phyloP scores from a whole-genome alignment of 1,139 yeast genomes.

The Sugiyamaella castrensis region DNA sequence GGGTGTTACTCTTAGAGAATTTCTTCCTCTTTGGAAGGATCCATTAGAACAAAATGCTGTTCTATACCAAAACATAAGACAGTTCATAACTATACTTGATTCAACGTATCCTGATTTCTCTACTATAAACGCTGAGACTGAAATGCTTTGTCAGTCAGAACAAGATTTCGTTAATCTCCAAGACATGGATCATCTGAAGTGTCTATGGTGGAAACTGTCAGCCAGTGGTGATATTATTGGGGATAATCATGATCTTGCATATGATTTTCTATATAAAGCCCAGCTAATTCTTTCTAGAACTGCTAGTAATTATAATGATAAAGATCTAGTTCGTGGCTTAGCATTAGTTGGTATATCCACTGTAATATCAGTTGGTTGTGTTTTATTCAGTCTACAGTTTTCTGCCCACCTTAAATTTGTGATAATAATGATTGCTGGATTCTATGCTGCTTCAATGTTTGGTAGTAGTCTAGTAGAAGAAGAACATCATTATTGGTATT shows the following conservation, averaged over 20 bases:
- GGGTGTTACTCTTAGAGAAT: conserved; percentile 63
- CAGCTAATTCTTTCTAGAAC: conserved; percentile 60
- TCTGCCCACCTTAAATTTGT: conserved; percentile 25
- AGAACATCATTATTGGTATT: conserved; percentile 97
- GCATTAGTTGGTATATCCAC: conserved; percentile 35
- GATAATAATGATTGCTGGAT: conserved; percentile 39
- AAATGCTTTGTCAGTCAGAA: conserved; percentile 21
- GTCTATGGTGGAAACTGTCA: conserved; percentile 22
- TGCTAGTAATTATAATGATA: conserved; percentile 70
- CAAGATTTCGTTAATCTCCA: conserved; percentile 20
- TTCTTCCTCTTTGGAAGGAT: conserved; percentile 52
- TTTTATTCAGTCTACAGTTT: conserved; percentile 9
- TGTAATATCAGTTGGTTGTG: conserved; percentile 17
- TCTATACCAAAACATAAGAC: conserved; percentile 59
- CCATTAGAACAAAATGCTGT: conserved; percentile 42
- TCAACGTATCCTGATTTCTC: conserved; percentile 22
- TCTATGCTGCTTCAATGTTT: conserved; percentile 62
- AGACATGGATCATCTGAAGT: conserved; percentile 29
- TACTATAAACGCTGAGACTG: conserved; percentile 4
- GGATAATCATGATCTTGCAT: conserved; percentile 26
- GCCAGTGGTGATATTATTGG: conserved; percentile 8
- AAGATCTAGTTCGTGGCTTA: conserved; percentile 51
- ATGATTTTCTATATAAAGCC: conserved; percentile 45
- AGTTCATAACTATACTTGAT: conserved; percentile 41
- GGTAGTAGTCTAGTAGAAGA: conserved; percentile 96